Evolutionary conservation across 148 eudicot genomes (phyloP), one percentile per base, ranked within the genome.

Genomic region (Spergularia bocconei): DNA sequence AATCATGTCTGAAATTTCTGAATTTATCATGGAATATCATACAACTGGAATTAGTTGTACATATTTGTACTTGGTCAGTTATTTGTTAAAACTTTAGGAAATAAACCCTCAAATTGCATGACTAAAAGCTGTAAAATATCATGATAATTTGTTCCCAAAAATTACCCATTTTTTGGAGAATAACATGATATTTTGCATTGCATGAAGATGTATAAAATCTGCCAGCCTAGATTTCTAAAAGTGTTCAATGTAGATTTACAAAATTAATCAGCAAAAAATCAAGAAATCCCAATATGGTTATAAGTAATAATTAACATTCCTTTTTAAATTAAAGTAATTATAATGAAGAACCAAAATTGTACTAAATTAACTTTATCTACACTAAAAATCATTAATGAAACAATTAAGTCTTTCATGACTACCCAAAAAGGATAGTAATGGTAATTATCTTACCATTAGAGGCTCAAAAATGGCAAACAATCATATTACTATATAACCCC

Each of bases 91-190:
- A 17, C n/a, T 66, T 74, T 73, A 72, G 77, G 64, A 70, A 61
- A 73, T 17, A 4, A 73, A 16, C 12, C 41, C 39, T 1, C 14
- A 44, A 44, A 44, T 33, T 0, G 11, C 19, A 7, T 38, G 19
- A 60, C 25, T 21, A 5, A 16, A 58, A 71, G 71, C 66, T 71
- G 72, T 72, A 33, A 12, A 29, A 72, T 64, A 29, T 64, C 67
- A 56, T 55, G 15, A 10, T 23, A 23, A 23, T 79, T 69, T 79
- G 59, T 69, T 69, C 16, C 78, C 75, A 53, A 72, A 79, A 67
- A 67, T 12, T 58, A 51, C 5, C 50, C 7, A 51, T 6, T 47
- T 41, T 29, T 13, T 13, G 3, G 39, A 2, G 12, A 10, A 61
- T 15, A 19, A 52, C 15, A 33, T 72, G 13, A n/a, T 19, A 4